Evolutionary conservation across 257 asterid species (phyloP).

Genomic region (Cynanchum wilfordii): DNA sequence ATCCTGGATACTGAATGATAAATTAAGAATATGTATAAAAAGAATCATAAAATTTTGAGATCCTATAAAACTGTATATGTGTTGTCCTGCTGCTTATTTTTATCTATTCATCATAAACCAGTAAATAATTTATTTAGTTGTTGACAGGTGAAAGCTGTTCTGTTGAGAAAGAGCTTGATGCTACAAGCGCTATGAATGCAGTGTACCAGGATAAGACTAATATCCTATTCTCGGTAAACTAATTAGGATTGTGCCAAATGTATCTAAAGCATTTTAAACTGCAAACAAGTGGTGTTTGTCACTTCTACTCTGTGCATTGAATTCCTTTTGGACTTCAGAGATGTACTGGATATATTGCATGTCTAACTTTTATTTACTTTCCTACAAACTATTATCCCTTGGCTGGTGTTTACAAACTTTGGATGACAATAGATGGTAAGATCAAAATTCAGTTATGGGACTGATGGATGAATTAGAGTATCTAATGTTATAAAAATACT

Average conservation of each 20-base stretch:
- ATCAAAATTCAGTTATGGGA: neutral
- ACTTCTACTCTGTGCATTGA: neutral
- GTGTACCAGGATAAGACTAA: constrained; percentile 98
- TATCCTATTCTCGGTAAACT: constrained; percentile 89
- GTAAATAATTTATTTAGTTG: constrained; percentile 23
- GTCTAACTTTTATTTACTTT: neutral
- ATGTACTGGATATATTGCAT: neutral
- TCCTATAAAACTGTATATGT: neutral
- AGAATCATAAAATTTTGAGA: neutral
- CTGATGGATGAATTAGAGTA: neutral
- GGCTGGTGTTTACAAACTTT: neutral
- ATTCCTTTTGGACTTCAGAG: neutral
- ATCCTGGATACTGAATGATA: neutral
- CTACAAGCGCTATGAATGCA: constrained; percentile 71
- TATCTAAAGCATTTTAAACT: constrained; percentile 1
- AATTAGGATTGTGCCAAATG: constrained; percentile 20
- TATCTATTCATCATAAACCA: constrained; percentile 14
- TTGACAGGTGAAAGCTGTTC: constrained; percentile 94
- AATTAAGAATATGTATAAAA: neutral
- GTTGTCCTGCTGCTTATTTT: neutral
- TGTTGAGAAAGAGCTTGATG: constrained; percentile 86
- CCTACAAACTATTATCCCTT: neutral
- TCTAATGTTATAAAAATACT: neutral
- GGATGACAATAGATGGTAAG: neutral
- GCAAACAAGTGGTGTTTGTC: neutral